Conservation (phyloP, 768 basidiomycete species). For the Mycena leptocephala region DNA sequence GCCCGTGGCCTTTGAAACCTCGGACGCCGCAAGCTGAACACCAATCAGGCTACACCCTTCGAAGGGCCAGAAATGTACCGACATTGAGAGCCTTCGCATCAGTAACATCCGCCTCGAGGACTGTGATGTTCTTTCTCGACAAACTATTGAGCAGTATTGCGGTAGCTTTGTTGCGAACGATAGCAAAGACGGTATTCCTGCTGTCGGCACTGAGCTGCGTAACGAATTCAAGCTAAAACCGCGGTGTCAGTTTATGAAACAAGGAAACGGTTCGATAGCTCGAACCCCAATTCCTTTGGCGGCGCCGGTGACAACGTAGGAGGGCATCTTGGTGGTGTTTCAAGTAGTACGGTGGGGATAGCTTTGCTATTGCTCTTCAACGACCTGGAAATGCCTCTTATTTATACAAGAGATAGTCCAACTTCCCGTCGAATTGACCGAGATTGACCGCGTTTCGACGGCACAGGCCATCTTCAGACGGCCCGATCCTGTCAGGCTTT, state of each 20-base stretch:
- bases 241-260: not conserved
- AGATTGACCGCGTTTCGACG: too few species aligned
- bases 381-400: too few species aligned
- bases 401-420: too few species aligned
- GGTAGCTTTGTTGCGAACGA: slow-evolving; percentile 9
- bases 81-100: slow-evolving; percentile 17
- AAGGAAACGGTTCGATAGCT: not conserved
- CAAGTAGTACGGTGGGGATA: not conserved
- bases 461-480: too few species aligned
- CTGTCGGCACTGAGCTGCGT: not conserved
- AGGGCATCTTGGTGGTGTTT: not conserved
- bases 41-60: not conserved
- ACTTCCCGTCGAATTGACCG: too few species aligned
- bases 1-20: slow-evolving; percentile 11
- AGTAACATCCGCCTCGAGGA: slow-evolving; percentile 22
- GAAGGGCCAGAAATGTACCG: not conserved
- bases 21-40: slow-evolving; percentile 4
- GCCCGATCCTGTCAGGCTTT: too few species aligned
- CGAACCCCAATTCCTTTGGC: slow-evolving; percentile 7
- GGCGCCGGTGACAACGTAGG: slow-evolving; percentile 9
- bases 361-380: too few species aligned
- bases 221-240: slow-evolving; percentile 5
- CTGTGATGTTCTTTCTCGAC: slow-evolving; percentile 3
- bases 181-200: slow-evolving; percentile 3
- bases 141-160: not conserved